These are phyloP conservation scores for Cryptomeria japonica DNA, from an alignment of 75 land plant genomes.

Conservation along the genomic window DNA sequence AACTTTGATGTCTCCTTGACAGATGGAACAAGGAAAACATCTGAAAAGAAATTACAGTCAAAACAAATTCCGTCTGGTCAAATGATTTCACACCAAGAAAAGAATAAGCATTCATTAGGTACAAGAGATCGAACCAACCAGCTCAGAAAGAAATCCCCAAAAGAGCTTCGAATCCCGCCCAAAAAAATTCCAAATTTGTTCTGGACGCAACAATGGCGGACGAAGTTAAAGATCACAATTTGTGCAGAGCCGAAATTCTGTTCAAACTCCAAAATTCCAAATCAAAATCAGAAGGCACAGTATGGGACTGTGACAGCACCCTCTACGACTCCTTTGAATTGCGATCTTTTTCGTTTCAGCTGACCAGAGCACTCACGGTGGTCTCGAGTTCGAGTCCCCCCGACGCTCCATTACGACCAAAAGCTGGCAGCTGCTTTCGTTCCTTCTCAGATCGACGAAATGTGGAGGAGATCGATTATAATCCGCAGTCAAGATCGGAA, in stretches of 20 bases:
- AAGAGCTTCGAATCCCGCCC: not conserved
- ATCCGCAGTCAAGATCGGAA: not conserved
- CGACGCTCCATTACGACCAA: not conserved
- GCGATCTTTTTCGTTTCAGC: constrained; percentile 43
- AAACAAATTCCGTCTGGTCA: too few species aligned
- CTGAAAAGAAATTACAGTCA: too few species aligned
- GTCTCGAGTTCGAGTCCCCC: not conserved
- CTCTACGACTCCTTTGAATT: constrained; percentile 65
- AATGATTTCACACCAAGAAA: too few species aligned
- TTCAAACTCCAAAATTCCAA: not conserved
- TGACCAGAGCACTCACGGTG: constrained; percentile 17
- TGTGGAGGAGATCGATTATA: not conserved
- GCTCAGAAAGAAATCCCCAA: not conserved
- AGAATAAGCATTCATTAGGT: too few species aligned
- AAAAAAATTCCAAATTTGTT: not conserved
- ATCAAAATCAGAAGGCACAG: not conserved
- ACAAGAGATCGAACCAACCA: not conserved
- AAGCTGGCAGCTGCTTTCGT: not conserved
- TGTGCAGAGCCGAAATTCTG: not conserved
- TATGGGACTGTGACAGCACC: constrained; percentile 51
- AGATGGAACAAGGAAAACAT: too few species aligned
- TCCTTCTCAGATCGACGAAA: not conserved
- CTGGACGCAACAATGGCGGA: not conserved
- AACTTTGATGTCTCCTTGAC: too few species aligned
- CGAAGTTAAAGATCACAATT: not conserved